A percentile compares a stretch with the other conserved stretches of the same genome.
Conservation (phyloP, 176 grass and related monocot genomes). For the Tuctoria greenei region DNA sequence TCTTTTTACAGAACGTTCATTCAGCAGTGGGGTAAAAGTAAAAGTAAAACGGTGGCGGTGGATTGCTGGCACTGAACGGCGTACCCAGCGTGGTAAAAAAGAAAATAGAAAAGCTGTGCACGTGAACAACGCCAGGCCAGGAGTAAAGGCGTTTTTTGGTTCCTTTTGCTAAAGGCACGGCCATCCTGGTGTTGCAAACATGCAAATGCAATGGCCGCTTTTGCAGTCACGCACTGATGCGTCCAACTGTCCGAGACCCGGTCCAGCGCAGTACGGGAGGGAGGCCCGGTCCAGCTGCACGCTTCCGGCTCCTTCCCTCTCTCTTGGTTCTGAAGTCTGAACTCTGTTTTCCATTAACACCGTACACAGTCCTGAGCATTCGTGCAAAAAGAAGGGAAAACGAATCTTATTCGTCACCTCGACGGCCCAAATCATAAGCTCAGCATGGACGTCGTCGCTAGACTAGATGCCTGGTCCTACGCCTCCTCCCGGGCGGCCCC, state of each 20-base stretch:
- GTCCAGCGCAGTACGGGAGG: background rate
- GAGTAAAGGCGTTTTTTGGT: constrained; percentile 56
- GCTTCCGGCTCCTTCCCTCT: background rate
- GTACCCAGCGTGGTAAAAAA: constrained; percentile 38
- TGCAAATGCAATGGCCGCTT: constrained; percentile 16
- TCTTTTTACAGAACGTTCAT: constrained; percentile 38
- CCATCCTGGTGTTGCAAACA: constrained; percentile 20
- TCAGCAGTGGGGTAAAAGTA: constrained; percentile 31
- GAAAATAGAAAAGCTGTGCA: constrained; percentile 37
- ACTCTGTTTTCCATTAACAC: background rate
- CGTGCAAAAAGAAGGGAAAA: background rate
- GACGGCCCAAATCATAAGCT: background rate
- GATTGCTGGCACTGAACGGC: constrained; percentile 29
- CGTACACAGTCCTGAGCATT: too few species aligned
- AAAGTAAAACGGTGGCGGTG: too few species aligned
- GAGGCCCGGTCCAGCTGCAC: background rate
- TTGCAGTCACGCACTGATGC: constrained; percentile 20
- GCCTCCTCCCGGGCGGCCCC: constrained; percentile 33
- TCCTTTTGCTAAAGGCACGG: constrained; percentile 49
- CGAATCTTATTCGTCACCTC: too few species aligned
- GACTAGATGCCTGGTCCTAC: constrained; percentile 40
- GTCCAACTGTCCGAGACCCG: background rate
- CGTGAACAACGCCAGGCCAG: constrained; percentile 39
- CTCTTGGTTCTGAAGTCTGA: background rate
- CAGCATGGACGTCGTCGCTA: background rate